Percentiles rank a stretch among this genome's conserved stretches.
These are phyloP conservation scores for Diaporthe sp. DNA, from an alignment of 2,329 filamentous ascomycete species.

Conservation along the genomic window DNA sequence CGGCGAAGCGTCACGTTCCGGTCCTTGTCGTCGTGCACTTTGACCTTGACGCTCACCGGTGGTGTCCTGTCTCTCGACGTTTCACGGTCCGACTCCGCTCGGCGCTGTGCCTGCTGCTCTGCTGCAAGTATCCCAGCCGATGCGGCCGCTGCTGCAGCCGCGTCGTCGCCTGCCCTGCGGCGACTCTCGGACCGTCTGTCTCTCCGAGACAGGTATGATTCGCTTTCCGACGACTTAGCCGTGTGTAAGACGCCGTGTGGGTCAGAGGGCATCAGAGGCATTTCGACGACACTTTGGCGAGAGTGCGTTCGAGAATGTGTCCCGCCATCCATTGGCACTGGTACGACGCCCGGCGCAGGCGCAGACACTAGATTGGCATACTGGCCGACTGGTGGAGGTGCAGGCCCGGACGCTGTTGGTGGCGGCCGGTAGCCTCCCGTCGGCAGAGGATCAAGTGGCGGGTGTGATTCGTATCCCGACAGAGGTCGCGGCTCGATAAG, in stretches of 20 bases:
- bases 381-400: constrained; percentile 36
- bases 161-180: constrained; percentile 60
- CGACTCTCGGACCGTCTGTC: constrained; percentile 62
- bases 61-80: constrained; percentile 55
- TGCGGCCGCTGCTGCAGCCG: constrained; percentile 63
- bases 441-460: constrained; percentile 46
- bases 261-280: constrained; percentile 70
- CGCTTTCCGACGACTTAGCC: constrained; percentile 55
- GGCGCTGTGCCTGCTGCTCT: constrained; percentile 58
- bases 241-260: constrained; percentile 61
- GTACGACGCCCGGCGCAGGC: constrained; percentile 25
- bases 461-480: constrained; percentile 41
- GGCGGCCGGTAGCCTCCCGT: constrained; percentile 51
- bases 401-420: constrained; percentile 43
- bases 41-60: constrained; percentile 71
- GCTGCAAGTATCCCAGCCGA: constrained; percentile 63
- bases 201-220: constrained; percentile 58
- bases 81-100: constrained; percentile 50
- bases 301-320: constrained; percentile 56
- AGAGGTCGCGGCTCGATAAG: constrained; percentile 42
- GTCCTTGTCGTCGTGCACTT: constrained; percentile 72
- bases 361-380: constrained; percentile 36
- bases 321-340: constrained; percentile 35
- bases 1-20: constrained; percentile 73
- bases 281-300: constrained; percentile 56